Percentiles rank a stretch among this genome's conserved stretches.
phyloP scores from a whole-genome alignment of 2,329 filamentous ascomycete genomes.

The Talaromyces sp. region DNA sequence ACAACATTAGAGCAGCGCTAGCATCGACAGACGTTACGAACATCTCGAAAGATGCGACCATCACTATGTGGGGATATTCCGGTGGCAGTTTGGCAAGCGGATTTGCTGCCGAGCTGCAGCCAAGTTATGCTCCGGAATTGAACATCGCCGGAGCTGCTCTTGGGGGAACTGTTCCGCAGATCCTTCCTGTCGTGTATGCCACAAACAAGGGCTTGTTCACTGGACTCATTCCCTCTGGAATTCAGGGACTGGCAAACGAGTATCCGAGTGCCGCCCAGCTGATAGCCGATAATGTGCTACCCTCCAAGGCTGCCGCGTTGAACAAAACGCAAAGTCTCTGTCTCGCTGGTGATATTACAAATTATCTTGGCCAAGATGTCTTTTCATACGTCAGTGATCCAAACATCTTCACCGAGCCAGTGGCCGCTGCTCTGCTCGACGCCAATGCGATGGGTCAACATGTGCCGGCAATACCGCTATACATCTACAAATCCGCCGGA shows the following conservation, averaged over 20 bases:
- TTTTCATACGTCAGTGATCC: slow-evolving; percentile 23
- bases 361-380: slow-evolving; percentile 24
- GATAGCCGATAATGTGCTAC: slow-evolving; percentile 21
- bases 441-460: slow-evolving; percentile 36
- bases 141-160: slow-evolving; percentile 48
- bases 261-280: slow-evolving; percentile 24
- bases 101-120: slow-evolving; percentile 49
- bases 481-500: slow-evolving; percentile 49
- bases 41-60: slow-evolving; percentile 30
- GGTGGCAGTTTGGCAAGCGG: slow-evolving; percentile 51
- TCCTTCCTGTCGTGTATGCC: slow-evolving; percentile 34
- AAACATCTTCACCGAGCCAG: slow-evolving; percentile 20
- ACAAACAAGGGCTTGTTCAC: slow-evolving; percentile 33
- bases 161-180: slow-evolving; percentile 47
- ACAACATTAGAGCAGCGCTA: slow-evolving; percentile 43
- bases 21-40: slow-evolving; percentile 27
- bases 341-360: slow-evolving; percentile 21
- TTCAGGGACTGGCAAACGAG: slow-evolving; percentile 28
- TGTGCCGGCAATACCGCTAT: slow-evolving; percentile 47
- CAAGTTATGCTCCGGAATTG: slow-evolving; percentile 50
- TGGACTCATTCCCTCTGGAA: slow-evolving; percentile 35
- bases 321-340: slow-evolving; percentile 24
- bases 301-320: slow-evolving; percentile 23
- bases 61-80: slow-evolving; percentile 55
- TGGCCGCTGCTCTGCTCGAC: slow-evolving; percentile 20